phyloP scores from a whole-genome alignment of 257 asterid species.

The Lycium barbarum region DNA sequence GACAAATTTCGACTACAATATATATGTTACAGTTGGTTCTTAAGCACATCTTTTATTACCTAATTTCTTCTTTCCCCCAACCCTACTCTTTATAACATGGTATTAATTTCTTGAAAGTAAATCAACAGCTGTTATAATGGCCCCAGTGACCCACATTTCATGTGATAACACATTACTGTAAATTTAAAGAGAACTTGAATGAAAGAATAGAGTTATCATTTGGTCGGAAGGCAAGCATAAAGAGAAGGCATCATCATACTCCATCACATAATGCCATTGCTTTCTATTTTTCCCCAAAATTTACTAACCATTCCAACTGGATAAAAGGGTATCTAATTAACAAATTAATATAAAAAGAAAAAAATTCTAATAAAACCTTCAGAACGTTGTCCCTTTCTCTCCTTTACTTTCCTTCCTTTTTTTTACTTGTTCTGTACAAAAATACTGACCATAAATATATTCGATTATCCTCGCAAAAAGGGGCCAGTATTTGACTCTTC shows the following conservation, averaged over 20 bases:
- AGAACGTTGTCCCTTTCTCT: not conserved
- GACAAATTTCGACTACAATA: slow-evolving; percentile 44
- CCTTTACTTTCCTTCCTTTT: too few relatives aligned
- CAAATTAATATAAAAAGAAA: not conserved
- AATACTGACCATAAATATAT: slow-evolving; percentile 10
- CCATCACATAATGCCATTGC: not conserved
- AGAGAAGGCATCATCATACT: slow-evolving; percentile 8
- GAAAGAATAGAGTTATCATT: slow-evolving; percentile 19
- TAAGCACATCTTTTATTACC: slow-evolving; percentile 33
- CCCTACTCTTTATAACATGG: not conserved
- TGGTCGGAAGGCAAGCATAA: slow-evolving; percentile 27
- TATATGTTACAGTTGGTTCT: slow-evolving; percentile 32
- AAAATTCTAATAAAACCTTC: not conserved
- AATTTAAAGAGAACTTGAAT: slow-evolving; percentile 22
- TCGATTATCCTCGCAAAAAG: slow-evolving; percentile 38
- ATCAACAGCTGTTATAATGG: slow-evolving; percentile 3
- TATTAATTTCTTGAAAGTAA: not conserved
- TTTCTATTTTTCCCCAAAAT: not conserved
- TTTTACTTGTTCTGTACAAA: not conserved
- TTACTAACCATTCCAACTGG: not conserved
- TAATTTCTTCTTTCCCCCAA: slow-evolving; percentile 28
- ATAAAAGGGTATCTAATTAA: not conserved
- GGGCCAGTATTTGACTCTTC: slow-evolving; percentile 37
- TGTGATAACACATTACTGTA: slow-evolving; percentile 16
- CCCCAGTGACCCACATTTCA: slow-evolving; percentile 35